Evolutionary conservation across 2,329 filamentous ascomycete species (phyloP).

Genomic region (Penicillium sp.): DNA sequence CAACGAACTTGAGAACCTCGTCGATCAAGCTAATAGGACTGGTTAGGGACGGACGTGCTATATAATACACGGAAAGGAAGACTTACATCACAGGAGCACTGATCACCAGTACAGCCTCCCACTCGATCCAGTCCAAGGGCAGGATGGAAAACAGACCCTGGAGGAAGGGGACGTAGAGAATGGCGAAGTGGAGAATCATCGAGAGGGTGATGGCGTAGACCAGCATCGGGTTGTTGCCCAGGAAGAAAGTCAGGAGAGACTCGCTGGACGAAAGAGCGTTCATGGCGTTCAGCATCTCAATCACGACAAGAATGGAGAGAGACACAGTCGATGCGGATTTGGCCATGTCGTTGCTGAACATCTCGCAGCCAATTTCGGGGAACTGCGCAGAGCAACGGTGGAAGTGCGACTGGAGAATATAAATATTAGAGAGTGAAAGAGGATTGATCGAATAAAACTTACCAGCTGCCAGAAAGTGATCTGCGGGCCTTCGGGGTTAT

Average conservation of each 20-base stretch:
- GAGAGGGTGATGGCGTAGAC: slow-evolving; percentile 90
- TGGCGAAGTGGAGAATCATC: slow-evolving; percentile 91
- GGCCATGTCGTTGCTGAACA: slow-evolving; percentile 83
- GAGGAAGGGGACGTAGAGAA: slow-evolving; percentile 87
- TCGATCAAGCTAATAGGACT: slow-evolving; percentile 65
- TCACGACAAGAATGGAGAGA: slow-evolving; percentile 85
- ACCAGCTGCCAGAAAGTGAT: slow-evolving; percentile 84
- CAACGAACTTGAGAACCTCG: slow-evolving; percentile 74
- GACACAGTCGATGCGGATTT: slow-evolving; percentile 91
- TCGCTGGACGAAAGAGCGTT: slow-evolving; percentile 95
- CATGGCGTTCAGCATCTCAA: slow-evolving; percentile 99
- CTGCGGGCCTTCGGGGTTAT: slow-evolving; percentile 82
- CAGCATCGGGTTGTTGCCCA: slow-evolving; percentile 99
- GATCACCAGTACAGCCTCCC: slow-evolving; percentile 85
- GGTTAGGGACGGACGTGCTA: slow-evolving; percentile 7
- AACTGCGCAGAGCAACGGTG: slow-evolving; percentile 85
- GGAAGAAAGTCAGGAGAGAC: slow-evolving; percentile 82
- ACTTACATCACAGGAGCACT: slow-evolving; percentile 91
- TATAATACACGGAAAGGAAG: not conserved
- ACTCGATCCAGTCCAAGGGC: slow-evolving; percentile 80
- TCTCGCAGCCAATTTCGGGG: slow-evolving; percentile 83
- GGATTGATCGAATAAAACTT: slow-evolving; percentile 28
- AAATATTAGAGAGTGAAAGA: not conserved
- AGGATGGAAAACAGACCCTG: slow-evolving; percentile 88
- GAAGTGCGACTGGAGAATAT: slow-evolving; percentile 65